Conservation (phyloP, 2,329 filamentous ascomycete species). For the Ophiostoma novo-ulmi region DNA sequence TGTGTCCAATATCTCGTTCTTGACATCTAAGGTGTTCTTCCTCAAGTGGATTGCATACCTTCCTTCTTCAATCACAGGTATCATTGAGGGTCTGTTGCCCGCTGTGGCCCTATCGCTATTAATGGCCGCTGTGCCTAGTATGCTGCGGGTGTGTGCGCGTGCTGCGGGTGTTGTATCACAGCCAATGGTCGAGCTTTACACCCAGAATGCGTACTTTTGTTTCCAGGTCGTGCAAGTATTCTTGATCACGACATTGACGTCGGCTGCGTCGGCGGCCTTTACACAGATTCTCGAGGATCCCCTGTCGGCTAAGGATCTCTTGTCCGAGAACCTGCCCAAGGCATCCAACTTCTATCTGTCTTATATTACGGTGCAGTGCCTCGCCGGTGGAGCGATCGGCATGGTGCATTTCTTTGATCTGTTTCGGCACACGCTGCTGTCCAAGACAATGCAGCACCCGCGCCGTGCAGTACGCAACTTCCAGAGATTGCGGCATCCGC, state of each 20-base stretch:
- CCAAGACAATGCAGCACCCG: constrained; percentile 73
- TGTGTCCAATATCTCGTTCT: constrained; percentile 74
- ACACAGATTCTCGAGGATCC: constrained; percentile 57
- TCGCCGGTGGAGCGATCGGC: constrained; percentile 68
- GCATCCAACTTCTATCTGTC: constrained; percentile 76
- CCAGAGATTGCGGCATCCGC: constrained; percentile 61
- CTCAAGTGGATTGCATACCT: constrained; percentile 68
- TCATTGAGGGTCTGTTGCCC: constrained; percentile 79
- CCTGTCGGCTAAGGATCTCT: constrained; percentile 46
- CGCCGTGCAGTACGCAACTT: constrained; percentile 72
- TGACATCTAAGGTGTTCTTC: constrained; percentile 61
- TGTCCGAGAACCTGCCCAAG: constrained; percentile 61
- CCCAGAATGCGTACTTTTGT: constrained; percentile 74
- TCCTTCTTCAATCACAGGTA: constrained; percentile 63
- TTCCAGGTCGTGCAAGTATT: constrained; percentile 83
- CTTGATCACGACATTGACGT: constrained; percentile 71
- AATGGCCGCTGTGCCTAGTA: constrained; percentile 73
- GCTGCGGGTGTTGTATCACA: constrained; percentile 65
- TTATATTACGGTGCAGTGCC: constrained; percentile 81
- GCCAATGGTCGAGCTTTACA: constrained; percentile 67
- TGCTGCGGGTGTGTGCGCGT: constrained; percentile 69
- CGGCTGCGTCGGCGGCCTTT: constrained; percentile 61
- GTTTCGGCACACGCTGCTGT: constrained; percentile 46
- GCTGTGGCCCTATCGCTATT: constrained; percentile 72
- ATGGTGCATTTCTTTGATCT: constrained; percentile 66